Evolutionary conservation across 768 basidiomycete species (phyloP).

Genomic region (Zangia roseola): DNA sequence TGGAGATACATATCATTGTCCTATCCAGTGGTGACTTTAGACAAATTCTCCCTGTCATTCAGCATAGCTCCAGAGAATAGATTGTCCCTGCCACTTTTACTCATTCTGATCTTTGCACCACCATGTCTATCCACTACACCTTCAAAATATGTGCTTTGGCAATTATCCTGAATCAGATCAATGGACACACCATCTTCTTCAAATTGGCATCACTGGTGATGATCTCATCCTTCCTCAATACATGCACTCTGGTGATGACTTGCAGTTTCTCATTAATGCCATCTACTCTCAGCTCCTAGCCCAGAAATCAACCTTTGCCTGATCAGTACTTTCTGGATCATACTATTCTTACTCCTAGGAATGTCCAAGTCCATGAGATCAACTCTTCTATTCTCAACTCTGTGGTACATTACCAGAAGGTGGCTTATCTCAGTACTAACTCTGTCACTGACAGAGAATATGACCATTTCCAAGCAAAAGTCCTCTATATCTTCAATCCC

Average conservation of each 20-base stretch:
- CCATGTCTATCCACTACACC: constrained; percentile 19
- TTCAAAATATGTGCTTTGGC: constrained; percentile 42
- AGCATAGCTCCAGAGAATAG: constrained; percentile 33
- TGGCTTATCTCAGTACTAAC: constrained; percentile 29
- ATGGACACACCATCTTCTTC: constrained; percentile 39
- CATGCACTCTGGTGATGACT: no score
- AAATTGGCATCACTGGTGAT: constrained; percentile 30
- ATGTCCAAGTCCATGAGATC: constrained; percentile 34
- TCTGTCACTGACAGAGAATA: constrained; percentile 25
- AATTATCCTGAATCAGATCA: constrained; percentile 19
- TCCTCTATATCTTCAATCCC: constrained; percentile 37
- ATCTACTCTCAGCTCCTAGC: no score
- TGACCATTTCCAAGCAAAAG: constrained; percentile 35
- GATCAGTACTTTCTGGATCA: constrained; percentile 29
- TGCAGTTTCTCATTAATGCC: constrained; percentile 8
- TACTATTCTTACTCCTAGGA: constrained; percentile 31
- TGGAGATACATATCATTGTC: no score
- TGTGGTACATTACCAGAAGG: constrained; percentile 21
- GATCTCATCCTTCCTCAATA: neutral
- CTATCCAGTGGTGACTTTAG: no score
- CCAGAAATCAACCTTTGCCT: constrained; percentile 12
- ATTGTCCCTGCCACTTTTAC: constrained; percentile 38
- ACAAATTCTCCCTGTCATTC: constrained; percentile 48
- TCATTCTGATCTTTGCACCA: constrained; percentile 42
- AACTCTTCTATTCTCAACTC: constrained; percentile 27